Evolutionary conservation across 108 stramenopile species (phyloP), one percentile per base, ranked within the genome.

Genomic region (Nitzschia sp.): DNA sequence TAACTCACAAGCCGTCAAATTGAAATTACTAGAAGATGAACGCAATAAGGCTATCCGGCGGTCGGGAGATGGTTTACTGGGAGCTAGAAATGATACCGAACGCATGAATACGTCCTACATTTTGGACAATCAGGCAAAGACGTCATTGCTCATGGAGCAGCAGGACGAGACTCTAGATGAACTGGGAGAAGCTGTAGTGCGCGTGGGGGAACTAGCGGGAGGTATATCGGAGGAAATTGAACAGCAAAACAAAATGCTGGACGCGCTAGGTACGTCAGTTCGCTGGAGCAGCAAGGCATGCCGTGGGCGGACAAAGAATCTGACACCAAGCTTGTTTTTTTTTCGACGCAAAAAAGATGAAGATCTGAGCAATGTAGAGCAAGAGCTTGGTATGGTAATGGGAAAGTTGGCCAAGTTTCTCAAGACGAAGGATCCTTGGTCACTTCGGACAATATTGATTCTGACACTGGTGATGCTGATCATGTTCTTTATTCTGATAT

Each of bases 151-250:
- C 73, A 85, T 95, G 82, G 66, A 88, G 67, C 80, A 88, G 59
- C 94, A 95, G 61, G 94, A 95, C 45, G 90, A 92, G 56, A 85
- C 90, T 0, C 67, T 95, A 47, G 94, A 95, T 63, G 90, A 91
- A 46, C 73, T 95, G 17, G 89, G 85, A 62, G 67, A 75, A 24
- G 94, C 90, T 11, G 94, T 95, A 13, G 71, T 74, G 8, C 75
- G 91, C 18, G 94, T 95, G 9, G 86, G 88, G 8, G 71, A 82
- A 71, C 85, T 95, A 84, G 94, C 94, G 0, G 94, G 72, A 45
- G 73, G 64, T 15, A 95, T 95, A 31, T 77, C 88, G 48, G 91
- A 91, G 56, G 94, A 95, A 75, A 82, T 95, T 59, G 88, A 85
- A 23, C 74, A 72, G 11, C 94, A 95, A 64, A 89, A 91, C 58